These are phyloP conservation scores for Panicum miliaceum DNA, from an alignment of 176 grass and related monocot species.

Conservation along the genomic window DNA sequence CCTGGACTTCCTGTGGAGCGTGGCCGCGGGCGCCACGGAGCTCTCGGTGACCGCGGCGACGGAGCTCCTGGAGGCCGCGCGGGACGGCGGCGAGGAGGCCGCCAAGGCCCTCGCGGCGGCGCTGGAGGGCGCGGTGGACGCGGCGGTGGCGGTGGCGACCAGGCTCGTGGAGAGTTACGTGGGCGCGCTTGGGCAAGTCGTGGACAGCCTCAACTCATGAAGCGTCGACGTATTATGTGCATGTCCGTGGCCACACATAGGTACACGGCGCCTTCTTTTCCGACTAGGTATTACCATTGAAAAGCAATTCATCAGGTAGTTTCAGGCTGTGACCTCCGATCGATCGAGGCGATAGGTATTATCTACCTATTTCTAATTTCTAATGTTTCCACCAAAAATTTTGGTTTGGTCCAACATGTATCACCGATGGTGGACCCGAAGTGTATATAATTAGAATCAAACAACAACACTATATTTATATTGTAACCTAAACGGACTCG, in stretches of 20 bases:
- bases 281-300: not conserved
- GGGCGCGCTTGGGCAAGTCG: conserved; percentile 38
- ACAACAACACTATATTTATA: too few species aligned
- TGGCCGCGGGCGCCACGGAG: not conserved
- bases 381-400: too few species aligned
- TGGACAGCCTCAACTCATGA: conserved; percentile 39
- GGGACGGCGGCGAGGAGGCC: conserved; percentile 43
- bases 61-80: conserved; percentile 28
- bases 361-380: too few species aligned
- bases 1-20: conserved; percentile 29
- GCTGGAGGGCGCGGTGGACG: conserved; percentile 44
- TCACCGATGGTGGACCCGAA: too few species aligned
- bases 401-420: too few species aligned
- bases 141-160: not conserved
- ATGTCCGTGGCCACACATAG: too few species aligned
- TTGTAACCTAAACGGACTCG: too few species aligned
- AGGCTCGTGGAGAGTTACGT: conserved; percentile 44
- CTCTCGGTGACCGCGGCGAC: conserved; percentile 23
- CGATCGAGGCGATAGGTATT: too few species aligned
- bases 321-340: too few species aligned
- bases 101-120: not conserved
- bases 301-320: not conserved
- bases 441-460: too few species aligned
- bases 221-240: not conserved
- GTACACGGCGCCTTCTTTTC: not conserved